phyloP scores from a whole-genome alignment of 345 rosid genomes.

The Carallia brachiata region DNA sequence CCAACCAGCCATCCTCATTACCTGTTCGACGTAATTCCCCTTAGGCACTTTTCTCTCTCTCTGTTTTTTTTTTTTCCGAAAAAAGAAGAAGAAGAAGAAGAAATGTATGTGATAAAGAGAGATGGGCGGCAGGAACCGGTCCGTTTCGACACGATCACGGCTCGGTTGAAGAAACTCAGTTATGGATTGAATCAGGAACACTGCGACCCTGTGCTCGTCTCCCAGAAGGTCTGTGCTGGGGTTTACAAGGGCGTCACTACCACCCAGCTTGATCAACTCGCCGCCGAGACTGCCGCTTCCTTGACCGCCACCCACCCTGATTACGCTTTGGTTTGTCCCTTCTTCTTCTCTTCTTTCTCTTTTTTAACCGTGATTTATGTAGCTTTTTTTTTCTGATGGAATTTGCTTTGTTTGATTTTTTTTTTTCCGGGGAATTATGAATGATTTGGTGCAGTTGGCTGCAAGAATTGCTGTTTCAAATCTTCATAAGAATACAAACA shows the following conservation, averaged over 20 bases:
- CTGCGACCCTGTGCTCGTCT: slow-evolving; percentile 2
- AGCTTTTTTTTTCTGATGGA: too few species aligned
- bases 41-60: too few species aligned
- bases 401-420: neutral
- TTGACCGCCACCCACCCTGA: slow-evolving; percentile 90
- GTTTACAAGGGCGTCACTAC: slow-evolving; percentile 94
- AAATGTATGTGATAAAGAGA: neutral
- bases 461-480: slow-evolving; percentile 89
- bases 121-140: slow-evolving; percentile 1
- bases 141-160: neutral
- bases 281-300: slow-evolving; percentile 90
- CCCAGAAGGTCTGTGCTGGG: slow-evolving; percentile 29
- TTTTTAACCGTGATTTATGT: neutral
- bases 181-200: neutral
- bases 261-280: slow-evolving; percentile 83
- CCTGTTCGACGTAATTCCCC: slow-evolving; percentile 17
- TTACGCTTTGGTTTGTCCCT: slow-evolving; percentile 59
- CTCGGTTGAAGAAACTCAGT: neutral
- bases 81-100: too few species aligned
- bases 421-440: neutral
- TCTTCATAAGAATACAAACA: slow-evolving; percentile 87
- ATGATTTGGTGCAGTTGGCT: slow-evolving; percentile 61
- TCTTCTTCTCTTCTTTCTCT: neutral
- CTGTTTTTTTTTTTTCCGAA: too few species aligned
- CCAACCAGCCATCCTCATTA: neutral